These are phyloP conservation scores for Musa acuminata DNA, from an alignment of 176 grass and related monocot species.

Conservation along the genomic window DNA sequence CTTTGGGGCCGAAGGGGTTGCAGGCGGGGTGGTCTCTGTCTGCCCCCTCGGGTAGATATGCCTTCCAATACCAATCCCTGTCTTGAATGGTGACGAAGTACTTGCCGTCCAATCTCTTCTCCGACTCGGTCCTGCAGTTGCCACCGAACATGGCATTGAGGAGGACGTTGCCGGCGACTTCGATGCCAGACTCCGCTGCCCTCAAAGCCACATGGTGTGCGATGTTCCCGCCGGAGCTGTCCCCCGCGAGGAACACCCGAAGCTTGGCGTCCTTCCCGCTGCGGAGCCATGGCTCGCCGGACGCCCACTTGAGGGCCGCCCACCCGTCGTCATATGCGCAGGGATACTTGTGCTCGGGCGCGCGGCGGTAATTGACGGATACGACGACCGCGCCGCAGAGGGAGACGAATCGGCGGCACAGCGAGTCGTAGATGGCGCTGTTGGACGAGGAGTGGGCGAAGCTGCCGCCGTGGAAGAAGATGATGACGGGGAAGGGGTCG, in stretches of 20 bases:
- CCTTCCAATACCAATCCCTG: constrained; percentile 99
- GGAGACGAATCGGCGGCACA: constrained; percentile 72
- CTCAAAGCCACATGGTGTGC: constrained; percentile 85
- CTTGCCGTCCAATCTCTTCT: constrained; percentile 76
- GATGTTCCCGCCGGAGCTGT: constrained; percentile 96
- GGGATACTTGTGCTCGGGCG: constrained; percentile 79
- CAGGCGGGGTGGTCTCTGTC: constrained; percentile 90
- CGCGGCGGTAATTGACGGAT: constrained; percentile 84
- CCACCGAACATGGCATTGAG: constrained; percentile 98
- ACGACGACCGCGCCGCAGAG: constrained; percentile 66
- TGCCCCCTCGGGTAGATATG: constrained; percentile 80
- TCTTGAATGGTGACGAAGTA: constrained; percentile 97
- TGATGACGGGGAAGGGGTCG: constrained; percentile 81
- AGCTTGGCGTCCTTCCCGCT: constrained; percentile 37
- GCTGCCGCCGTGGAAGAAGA: constrained; percentile 99
- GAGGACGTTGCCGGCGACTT: constrained; percentile 71
- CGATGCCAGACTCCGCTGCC: constrained; percentile 59
- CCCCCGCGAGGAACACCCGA: constrained; percentile 78
- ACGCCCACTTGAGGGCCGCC: constrained; percentile 71
- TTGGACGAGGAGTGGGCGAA: constrained; percentile 75
- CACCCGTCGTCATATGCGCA: constrained; percentile 93
- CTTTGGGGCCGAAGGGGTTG: constrained; percentile 88
- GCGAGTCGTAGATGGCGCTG: constrained; percentile 68
- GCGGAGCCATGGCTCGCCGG: constrained; percentile 53
- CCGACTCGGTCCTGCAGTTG: constrained; percentile 53